Conservation (phyloP, 768 basidiomycete genomes). For the Sarcodon sp. region DNA sequence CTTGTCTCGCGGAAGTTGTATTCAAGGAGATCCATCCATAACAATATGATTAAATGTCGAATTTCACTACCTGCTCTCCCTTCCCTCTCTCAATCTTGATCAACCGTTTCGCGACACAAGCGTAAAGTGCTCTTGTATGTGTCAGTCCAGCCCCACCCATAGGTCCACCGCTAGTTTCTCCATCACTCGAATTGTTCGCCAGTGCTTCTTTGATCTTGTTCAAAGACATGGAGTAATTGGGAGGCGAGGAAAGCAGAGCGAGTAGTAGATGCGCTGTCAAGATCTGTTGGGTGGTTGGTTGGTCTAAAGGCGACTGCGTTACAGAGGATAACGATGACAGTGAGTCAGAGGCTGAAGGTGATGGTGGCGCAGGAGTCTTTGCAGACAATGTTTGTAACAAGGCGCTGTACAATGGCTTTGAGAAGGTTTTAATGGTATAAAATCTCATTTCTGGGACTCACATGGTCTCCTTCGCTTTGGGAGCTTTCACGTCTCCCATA, state of each 20-base stretch:
- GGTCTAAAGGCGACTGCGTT: conserved; percentile 12
- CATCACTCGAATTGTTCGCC: conserved; percentile 20
- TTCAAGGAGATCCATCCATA: background rate
- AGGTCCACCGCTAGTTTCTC: conserved; percentile 8
- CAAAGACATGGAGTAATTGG: conserved; percentile 44
- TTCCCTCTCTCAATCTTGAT: conserved; percentile 66
- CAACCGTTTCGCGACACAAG: conserved; percentile 71
- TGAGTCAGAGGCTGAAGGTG: conserved; percentile 39
- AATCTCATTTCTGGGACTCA: conserved; percentile 15
- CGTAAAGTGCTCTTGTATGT: conserved; percentile 54
- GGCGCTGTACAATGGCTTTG: conserved; percentile 21
- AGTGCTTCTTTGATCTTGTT: conserved; percentile 50
- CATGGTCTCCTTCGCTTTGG: conserved; percentile 51
- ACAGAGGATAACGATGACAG: conserved; percentile 30
- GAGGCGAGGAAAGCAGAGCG: conserved; percentile 38
- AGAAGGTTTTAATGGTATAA: background rate
- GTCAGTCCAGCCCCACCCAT: conserved; percentile 25
- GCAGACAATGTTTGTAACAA: conserved; percentile 44
- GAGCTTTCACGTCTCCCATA: conserved; percentile 23
- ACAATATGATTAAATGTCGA: conserved; percentile 34
- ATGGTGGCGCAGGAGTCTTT: conserved; percentile 36
- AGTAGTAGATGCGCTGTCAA: conserved; percentile 57
- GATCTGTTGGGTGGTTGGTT: conserved; percentile 54
- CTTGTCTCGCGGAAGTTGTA: no score
- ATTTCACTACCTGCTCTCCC: conserved; percentile 65